Evolutionary conservation across 2,329 filamentous ascomycete species (phyloP), one percentile per base, ranked within the genome.

Genomic region (Stenocarpella maydis): DNA sequence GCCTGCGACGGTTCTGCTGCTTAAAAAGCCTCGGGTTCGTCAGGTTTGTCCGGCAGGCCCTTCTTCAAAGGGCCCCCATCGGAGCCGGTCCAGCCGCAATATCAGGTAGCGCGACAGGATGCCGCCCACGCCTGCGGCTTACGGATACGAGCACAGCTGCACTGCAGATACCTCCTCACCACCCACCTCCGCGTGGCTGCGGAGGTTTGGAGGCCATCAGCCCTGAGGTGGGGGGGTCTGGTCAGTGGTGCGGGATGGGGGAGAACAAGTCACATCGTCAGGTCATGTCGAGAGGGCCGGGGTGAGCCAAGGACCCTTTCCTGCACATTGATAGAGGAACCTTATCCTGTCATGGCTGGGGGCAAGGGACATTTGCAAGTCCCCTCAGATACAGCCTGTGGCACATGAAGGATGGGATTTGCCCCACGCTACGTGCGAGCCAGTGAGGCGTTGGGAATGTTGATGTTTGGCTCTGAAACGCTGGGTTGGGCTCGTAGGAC

Each of bases 91-190:
- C 58, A 63, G 58, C 58, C 43, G 28, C 28, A 37, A 24, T 49
- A 17, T 21, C 7, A 19, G 43, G 58, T 63, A 37, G 41, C 58
- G 58, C 31, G 58, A 63, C 28, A 63, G 58, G 43, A 63, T 63
- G 10, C 15, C 41, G 28, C 58, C 58, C 43, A 37, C 28, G 37
- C 49, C 58, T 49, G 58, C 58, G 43, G 28, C 58, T 63, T 47
- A 63, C 41, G 41, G n/a, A 63, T 63, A 63, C 43, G 58, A 63
- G 58, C 43, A 24, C 55, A 61, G 55, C 58, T 63, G 54, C 54
- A 26, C 34, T 41, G 53, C 53, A 58, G 41, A 26, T 41, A 37
- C 34, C 28, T 31, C 41, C 10, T 43, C 41, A 14, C 41, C n/a
- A 19, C 55, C n/a, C 28, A 19, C 31, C 26, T 34, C 21, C 31